A percentile compares a stretch with the other conserved stretches of the same genome.
These are phyloP conservation scores for Nothophaeocryptopus gaeumannii DNA, from an alignment of 2,329 filamentous ascomycete species.

Conservation along the genomic window DNA sequence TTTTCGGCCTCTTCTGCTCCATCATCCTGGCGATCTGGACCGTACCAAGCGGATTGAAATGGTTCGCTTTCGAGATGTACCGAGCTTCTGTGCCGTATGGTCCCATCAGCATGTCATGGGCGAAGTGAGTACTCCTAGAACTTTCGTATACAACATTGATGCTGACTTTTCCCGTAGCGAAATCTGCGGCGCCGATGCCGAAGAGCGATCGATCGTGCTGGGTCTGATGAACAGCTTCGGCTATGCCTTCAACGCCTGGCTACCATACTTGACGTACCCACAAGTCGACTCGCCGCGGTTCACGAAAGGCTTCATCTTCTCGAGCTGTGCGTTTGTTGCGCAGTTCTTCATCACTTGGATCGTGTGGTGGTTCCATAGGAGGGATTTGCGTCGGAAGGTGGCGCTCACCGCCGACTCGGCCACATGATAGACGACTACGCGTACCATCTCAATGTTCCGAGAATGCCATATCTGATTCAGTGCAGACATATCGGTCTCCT, in stretches of 20 bases:
- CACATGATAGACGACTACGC: too few species aligned
- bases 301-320: slow-evolving; percentile 27
- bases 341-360: slow-evolving; percentile 25
- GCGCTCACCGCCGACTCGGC: slow-evolving; percentile 7
- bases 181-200: slow-evolving; percentile 56
- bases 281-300: slow-evolving; percentile 23
- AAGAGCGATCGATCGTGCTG: slow-evolving; percentile 65
- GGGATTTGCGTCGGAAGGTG: slow-evolving; percentile 20
- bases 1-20: slow-evolving; percentile 23
- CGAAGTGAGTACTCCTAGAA: slow-evolving; percentile 35
- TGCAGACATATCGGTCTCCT: too few species aligned
- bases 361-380: slow-evolving; percentile 24
- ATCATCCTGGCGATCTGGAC: slow-evolving; percentile 34
- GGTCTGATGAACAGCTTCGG: slow-evolving; percentile 68
- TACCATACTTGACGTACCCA: slow-evolving; percentile 51
- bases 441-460: too few species aligned
- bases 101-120: slow-evolving; percentile 42
- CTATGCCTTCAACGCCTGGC: slow-evolving; percentile 67
- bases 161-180: slow-evolving; percentile 34
- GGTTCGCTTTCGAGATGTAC: slow-evolving; percentile 35
- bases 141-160: background rate
- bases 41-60: slow-evolving; percentile 33
- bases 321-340: slow-evolving; percentile 20
- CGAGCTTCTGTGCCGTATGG: slow-evolving; percentile 34
- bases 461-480: too few species aligned